Evolutionary conservation across 306 rosid genomes (phyloP), one percentile per base, ranked within the genome.

Genomic region (Cucurbita ficifolia): DNA sequence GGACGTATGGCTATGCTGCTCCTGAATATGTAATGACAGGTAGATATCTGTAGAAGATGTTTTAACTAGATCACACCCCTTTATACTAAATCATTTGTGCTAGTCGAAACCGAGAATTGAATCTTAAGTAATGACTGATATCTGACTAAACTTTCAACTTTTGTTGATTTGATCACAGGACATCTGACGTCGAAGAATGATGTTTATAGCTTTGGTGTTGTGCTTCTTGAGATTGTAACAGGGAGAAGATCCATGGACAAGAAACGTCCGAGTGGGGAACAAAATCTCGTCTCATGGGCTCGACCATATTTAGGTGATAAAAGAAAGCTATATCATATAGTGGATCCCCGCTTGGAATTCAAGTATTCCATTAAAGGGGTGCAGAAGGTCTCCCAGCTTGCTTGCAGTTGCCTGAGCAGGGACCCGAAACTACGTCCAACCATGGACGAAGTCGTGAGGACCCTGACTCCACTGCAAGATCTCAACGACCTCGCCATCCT

Each of bases 1-100:
- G 97, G 77, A 93, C 98, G 42, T 90, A 93, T 64, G 97, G 98
- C 60, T 93, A 88, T 81, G 97, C 98, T 75, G 97, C 98, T 76
- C 98, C 98, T 49, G 96, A 93, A 83, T 87, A 90, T 79, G 96
- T 93, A 76, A 93, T 93, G 98, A 93, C 98, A 77, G 98, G 98
- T 90, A 81, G 46, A 70, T 50, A 49, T 50, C 54, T 24, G 16
- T 69, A 24, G 2, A 22, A 21, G 8, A 14, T 48, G 73, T 48
- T 69, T 8, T 45, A 42, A 45, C 55, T 46, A 13, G 11, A 18
- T 11, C 56, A 46, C 40, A 46, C 73, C 56, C 19, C 53, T 45
- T 46, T 2, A 21, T 24, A 4, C 21, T 46, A 6, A 13, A 46
- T 21, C 22, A 6, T 45, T 24, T 46, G 42, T 14, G 39, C 56